phyloP scores from a whole-genome alignment of 2,329 filamentous ascomycete species.

The Ophiostoma ips region DNA sequence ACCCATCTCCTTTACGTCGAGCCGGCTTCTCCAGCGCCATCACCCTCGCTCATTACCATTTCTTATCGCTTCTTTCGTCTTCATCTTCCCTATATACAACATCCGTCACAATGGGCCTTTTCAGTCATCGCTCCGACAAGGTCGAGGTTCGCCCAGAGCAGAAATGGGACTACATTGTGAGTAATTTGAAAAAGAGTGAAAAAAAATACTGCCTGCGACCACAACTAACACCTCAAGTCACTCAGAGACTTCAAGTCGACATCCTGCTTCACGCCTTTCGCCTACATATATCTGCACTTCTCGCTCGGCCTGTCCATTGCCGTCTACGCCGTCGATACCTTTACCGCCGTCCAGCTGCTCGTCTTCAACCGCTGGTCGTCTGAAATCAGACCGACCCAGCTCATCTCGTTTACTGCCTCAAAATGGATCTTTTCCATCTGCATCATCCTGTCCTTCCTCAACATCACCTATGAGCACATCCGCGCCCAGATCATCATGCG shows the following conservation, averaged over 20 bases:
- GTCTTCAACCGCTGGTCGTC: conserved; percentile 83
- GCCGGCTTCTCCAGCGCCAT: neutral
- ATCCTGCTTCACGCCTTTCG: conserved; percentile 62
- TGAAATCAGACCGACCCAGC: conserved; percentile 54
- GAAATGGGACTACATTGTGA: conserved; percentile 87
- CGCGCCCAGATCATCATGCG: conserved; percentile 69
- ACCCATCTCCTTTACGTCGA: neutral
- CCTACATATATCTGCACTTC: conserved; percentile 75
- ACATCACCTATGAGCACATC: conserved; percentile 67
- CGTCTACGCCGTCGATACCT: conserved; percentile 82
- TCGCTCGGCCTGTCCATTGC: conserved; percentile 65
- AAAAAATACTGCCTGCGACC: neutral
- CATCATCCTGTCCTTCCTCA: conserved; percentile 79
- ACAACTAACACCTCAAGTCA: conserved; percentile 21
- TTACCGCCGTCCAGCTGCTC: conserved; percentile 83
- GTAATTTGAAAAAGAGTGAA: too few species aligned
- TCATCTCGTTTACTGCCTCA: conserved; percentile 61
- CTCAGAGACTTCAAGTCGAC: conserved; percentile 68
- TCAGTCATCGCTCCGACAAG: conserved; percentile 36
- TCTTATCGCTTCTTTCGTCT: neutral
- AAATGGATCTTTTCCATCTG: conserved; percentile 94
- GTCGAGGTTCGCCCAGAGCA: conserved; percentile 64
- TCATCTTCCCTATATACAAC: neutral
- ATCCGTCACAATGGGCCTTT: conserved; percentile 47
- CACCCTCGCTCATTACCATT: neutral